phyloP scores from a whole-genome alignment of 176 grass and related monocot species.

The maize (Zea mays) region Zm-B73-REFERENCE-NAM-5.0 NC_050097.1:36878501-36879000 shows the following conservation, averaged over 20 bases:
- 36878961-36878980: slow-evolving; percentile 49
- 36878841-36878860: slow-evolving; percentile 15
- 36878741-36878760: slow-evolving; percentile 1
- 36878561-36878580: background rate
- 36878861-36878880: slow-evolving; percentile 12
- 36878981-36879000: slow-evolving; percentile 17
- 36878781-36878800: background rate
- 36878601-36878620: background rate
- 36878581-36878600: background rate
- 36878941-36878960: slow-evolving; percentile 53
- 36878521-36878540: background rate
- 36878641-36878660: background rate
- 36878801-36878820: background rate
- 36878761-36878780: background rate
- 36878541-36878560: background rate
- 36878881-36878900: slow-evolving; percentile 58
- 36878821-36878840: background rate
- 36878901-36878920: slow-evolving; percentile 53
- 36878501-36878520: too few relatives aligned
- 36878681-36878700: background rate
- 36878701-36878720: background rate
- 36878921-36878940: slow-evolving; percentile 56
- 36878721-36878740: slow-evolving; percentile 13
- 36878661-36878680: background rate
- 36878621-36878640: background rate